Percentiles rank a stretch among this genome's conserved stretches.
Conservation (phyloP, 306 rosid species). For the Hippophae rhamnoides region DNA sequence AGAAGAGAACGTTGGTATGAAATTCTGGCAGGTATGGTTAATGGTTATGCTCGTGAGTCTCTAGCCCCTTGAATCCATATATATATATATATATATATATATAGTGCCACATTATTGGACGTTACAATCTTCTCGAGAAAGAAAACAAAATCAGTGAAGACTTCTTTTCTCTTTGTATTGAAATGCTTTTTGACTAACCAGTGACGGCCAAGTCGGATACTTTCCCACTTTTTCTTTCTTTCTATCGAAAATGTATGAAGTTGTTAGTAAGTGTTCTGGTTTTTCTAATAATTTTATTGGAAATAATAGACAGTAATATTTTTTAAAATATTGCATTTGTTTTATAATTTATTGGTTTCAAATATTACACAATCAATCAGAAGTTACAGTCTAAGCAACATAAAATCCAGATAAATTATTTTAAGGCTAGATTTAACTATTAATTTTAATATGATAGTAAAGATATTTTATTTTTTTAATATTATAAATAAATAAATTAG, state of each 20-base stretch:
- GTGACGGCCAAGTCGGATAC: background rate
- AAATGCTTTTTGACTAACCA: conserved; percentile 2
- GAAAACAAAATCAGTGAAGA: background rate
- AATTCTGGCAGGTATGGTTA: conserved; percentile 30
- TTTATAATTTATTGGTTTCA: too few species aligned
- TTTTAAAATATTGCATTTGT: too few species aligned
- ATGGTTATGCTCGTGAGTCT: conserved; percentile 21
- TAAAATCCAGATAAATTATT: too few species aligned
- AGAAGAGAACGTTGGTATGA: conserved; percentile 33
- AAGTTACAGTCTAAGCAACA: too few species aligned
- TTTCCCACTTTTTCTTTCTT: conserved; percentile 1
- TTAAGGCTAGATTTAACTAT: too few species aligned
- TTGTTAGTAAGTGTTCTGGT: background rate
- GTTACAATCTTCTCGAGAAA: conserved; percentile 32
- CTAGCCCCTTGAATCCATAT: conserved; percentile 29
- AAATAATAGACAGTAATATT: background rate
- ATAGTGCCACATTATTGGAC: conserved; percentile 49
- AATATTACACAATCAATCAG: too few species aligned
- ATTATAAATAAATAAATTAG: too few species aligned
- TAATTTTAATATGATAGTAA: too few species aligned
- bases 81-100: background rate
- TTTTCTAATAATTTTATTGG: background rate
- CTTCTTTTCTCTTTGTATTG: background rate
- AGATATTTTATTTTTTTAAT: too few species aligned
- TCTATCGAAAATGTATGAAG: background rate